Conservation (phyloP, 192 early-diverging fungal genomes). For the Cetraspora pellucida region DNA sequence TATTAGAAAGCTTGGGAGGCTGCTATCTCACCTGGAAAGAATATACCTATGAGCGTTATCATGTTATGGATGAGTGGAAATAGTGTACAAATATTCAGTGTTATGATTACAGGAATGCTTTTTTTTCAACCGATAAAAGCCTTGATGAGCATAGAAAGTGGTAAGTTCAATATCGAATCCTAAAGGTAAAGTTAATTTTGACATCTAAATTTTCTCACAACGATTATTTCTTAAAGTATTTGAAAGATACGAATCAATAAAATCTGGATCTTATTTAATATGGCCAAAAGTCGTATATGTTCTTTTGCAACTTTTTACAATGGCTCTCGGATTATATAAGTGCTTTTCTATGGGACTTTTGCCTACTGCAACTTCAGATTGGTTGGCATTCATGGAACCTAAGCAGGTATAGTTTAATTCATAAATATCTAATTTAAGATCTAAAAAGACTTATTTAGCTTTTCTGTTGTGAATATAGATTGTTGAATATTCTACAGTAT, state of each 20-base stretch:
- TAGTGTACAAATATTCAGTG: slow-evolving; percentile 91
- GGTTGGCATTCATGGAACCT: slow-evolving; percentile 88
- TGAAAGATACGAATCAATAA: slow-evolving; percentile 70
- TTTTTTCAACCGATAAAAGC: slow-evolving; percentile 83
- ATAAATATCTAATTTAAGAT: not conserved
- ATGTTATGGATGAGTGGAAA: slow-evolving; percentile 99
- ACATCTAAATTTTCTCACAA: too few species aligned
- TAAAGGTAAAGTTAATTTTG: too few species aligned
- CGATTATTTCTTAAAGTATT: slow-evolving; percentile 58
- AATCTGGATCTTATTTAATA: slow-evolving; percentile 61
- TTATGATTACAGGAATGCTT: slow-evolving; percentile 96
- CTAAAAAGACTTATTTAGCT: slow-evolving; percentile 6
- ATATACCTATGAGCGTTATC: slow-evolving; percentile 94
- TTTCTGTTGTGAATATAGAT: not conserved
- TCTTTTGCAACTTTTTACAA: slow-evolving; percentile 74
- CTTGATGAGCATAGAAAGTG: slow-evolving; percentile 68
- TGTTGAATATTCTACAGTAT: not conserved
- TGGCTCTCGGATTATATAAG: slow-evolving; percentile 90
- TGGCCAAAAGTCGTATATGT: slow-evolving; percentile 84
- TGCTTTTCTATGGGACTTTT: slow-evolving; percentile 92
- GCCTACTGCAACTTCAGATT: slow-evolving; percentile 91
- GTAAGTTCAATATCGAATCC: slow-evolving; percentile 39
- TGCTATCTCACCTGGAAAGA: slow-evolving; percentile 85
- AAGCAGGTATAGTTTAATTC: slow-evolving; percentile 52
- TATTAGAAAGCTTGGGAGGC: slow-evolving; percentile 95